phyloP scores from a whole-genome alignment of 805 yeast species.

The Millerozyma miso region DNA sequence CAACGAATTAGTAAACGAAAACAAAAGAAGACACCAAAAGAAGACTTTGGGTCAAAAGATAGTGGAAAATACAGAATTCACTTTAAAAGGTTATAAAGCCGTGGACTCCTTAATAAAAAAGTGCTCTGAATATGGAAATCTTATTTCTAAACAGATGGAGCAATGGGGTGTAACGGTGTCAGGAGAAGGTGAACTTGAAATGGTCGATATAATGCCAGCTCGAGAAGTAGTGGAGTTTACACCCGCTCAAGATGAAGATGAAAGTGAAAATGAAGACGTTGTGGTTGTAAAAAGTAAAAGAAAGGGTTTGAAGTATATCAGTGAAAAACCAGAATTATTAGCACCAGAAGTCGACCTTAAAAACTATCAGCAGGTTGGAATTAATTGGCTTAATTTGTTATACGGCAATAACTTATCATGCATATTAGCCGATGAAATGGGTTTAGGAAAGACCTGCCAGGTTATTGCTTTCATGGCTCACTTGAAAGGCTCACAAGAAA shows the following conservation, averaged over 20 bases:
- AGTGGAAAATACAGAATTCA: constrained; percentile 63
- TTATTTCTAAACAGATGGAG: constrained; percentile 66
- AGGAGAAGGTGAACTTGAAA: constrained; percentile 65
- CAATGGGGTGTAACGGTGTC: constrained; percentile 86
- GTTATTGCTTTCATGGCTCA: constrained; percentile 89
- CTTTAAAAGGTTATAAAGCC: constrained; percentile 85
- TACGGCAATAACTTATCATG: constrained; percentile 81
- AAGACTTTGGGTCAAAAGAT: constrained; percentile 67
- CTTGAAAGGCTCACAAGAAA: constrained; percentile 58
- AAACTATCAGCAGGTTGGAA: constrained; percentile 93
- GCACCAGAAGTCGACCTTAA: constrained; percentile 65
- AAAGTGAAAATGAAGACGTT: constrained; percentile 34
- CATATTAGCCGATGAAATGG: constrained; percentile 98
- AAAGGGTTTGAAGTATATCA: constrained; percentile 44
- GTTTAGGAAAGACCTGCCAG: constrained; percentile 94
- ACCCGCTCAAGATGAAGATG: constrained; percentile 12
- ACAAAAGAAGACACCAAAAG: constrained; percentile 40
- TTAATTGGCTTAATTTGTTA: constrained; percentile 84
- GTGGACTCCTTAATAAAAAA: constrained; percentile 86
- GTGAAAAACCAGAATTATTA: constrained; percentile 66
- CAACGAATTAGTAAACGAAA: constrained; percentile 22
- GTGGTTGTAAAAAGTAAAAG: constrained; percentile 17
- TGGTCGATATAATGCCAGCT: constrained; percentile 47
- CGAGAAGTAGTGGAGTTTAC: constrained; percentile 18
- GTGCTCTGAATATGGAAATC: constrained; percentile 74